A percentile compares a stretch with the other conserved stretches of the same genome.
These are phyloP conservation scores for Sphaceloma murrayae DNA, from an alignment of 2,329 filamentous ascomycete species.

Conservation along the genomic window DNA sequence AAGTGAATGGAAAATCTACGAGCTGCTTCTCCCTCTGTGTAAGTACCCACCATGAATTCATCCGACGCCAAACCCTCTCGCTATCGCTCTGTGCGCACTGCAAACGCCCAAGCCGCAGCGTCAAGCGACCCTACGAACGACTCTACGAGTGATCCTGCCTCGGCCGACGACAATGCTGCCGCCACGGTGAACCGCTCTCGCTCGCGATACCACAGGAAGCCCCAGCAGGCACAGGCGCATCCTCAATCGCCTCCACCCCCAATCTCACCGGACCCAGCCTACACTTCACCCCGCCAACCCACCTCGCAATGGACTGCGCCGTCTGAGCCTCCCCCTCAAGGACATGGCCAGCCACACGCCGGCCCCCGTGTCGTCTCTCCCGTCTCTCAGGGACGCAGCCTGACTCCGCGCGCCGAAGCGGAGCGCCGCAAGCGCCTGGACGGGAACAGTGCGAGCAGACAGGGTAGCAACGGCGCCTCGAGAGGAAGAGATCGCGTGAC, in stretches of 20 bases:
- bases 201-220: constrained; percentile 20
- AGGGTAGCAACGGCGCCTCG: background rate
- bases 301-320: background rate
- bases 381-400: background rate
- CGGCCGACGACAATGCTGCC: constrained; percentile 14
- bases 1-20: background rate
- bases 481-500: background rate
- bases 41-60: constrained; percentile 8
- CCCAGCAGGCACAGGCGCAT: constrained; percentile 11
- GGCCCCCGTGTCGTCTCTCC: background rate
- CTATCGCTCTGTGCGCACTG: constrained; percentile 48
- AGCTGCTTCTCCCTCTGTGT: background rate
- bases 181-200: constrained; percentile 18
- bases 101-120: constrained; percentile 25
- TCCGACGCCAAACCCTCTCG: constrained; percentile 42
- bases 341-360: background rate
- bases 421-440: constrained; percentile 9
- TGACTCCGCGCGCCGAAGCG: constrained; percentile 12
- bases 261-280: background rate
- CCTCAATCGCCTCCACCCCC: constrained; percentile 5
- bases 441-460: constrained; percentile 15
- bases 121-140: constrained; percentile 6
- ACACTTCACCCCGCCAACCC: background rate
- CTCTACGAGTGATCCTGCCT: constrained; percentile 1
- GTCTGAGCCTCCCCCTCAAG: background rate